phyloP scores from a whole-genome alignment of 148 eudicot species.

The Amaranthus cruentus region DNA sequence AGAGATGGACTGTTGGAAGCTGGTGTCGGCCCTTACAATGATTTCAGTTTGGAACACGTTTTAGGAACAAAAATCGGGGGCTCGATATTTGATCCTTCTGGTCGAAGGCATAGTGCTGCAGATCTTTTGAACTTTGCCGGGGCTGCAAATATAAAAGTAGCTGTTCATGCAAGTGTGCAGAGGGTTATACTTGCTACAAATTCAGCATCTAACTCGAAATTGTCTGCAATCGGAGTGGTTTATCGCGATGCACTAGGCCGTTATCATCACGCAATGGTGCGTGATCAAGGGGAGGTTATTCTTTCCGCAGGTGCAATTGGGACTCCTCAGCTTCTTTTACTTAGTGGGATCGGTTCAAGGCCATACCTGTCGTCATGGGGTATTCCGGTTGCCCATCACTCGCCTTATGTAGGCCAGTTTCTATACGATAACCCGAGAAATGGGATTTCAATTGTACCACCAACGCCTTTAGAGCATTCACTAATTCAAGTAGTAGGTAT shows the following conservation, averaged over 20 bases:
- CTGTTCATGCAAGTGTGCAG: conserved; percentile 68
- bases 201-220: conserved; percentile 24
- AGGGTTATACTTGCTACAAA: conserved; percentile 49
- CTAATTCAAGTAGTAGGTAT: conserved; percentile 95
- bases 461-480: conserved; percentile 74
- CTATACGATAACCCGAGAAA: conserved; percentile 90
- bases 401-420: conserved; percentile 79
- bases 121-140: conserved; percentile 64
- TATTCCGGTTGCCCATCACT: conserved; percentile 69
- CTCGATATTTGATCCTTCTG: conserved; percentile 66
- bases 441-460: conserved; percentile 81
- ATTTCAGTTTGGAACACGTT: conserved; percentile 59
- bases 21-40: conserved; percentile 75
- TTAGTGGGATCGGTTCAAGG: conserved; percentile 83
- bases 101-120: conserved; percentile 75
- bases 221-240: conserved; percentile 71
- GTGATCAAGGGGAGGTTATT: conserved; percentile 62
- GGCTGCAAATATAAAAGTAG: conserved; percentile 52
- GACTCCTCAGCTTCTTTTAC: conserved; percentile 75
- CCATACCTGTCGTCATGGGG: conserved; percentile 88
- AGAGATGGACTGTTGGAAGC: conserved; percentile 72
- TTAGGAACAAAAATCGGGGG: conserved; percentile 90
- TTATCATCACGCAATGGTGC: conserved; percentile 70
- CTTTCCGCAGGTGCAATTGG: conserved; percentile 86
- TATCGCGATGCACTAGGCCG: conserved; percentile 56